Evolutionary conservation across 345 rosid species (phyloP).

Genomic region (Cardamine resedifolia): DNA sequence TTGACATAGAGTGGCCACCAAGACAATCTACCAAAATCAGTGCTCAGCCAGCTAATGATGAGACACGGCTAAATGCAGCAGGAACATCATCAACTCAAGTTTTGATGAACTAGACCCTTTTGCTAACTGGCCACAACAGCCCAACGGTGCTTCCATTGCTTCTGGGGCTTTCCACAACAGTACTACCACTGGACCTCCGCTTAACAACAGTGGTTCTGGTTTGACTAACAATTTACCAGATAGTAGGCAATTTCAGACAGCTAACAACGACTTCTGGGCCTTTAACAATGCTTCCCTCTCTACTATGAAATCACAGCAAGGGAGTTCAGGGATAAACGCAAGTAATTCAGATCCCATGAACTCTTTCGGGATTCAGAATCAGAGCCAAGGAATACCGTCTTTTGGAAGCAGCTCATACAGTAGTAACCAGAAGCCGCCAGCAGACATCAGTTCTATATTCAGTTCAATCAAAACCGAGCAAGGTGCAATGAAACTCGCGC

Average conservation of each 20-base stretch:
- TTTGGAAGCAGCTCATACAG: slow-evolving; percentile 35
- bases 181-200: slow-evolving; percentile 35
- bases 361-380: slow-evolving; percentile 58
- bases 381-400: slow-evolving; percentile 47
- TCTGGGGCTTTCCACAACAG: slow-evolving; percentile 18
- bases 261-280: slow-evolving; percentile 51
- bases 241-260: slow-evolving; percentile 34
- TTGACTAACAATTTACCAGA: slow-evolving; percentile 35
- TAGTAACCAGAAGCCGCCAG: slow-evolving; percentile 48
- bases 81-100: slow-evolving; percentile 44
- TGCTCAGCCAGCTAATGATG: slow-evolving; percentile 38
- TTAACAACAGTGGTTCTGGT: slow-evolving; percentile 43
- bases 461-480: slow-evolving; percentile 58
- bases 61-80: slow-evolving; percentile 42
- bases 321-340: slow-evolving; percentile 17
- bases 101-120: slow-evolving; percentile 88
- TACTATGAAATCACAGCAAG: slow-evolving; percentile 42
- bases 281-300: slow-evolving; percentile 43
- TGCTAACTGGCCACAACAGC: slow-evolving; percentile 83
- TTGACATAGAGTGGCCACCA: slow-evolving; percentile 93
- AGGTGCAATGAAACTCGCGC: slow-evolving; percentile 75
- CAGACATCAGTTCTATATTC: slow-evolving; percentile 71
- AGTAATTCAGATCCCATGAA: slow-evolving; percentile 39
- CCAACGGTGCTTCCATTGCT: slow-evolving; percentile 34
- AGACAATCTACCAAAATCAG: slow-evolving; percentile 42